phyloP scores from a whole-genome alignment of 768 basidiomycete species.

The Vararia minispora region DNA sequence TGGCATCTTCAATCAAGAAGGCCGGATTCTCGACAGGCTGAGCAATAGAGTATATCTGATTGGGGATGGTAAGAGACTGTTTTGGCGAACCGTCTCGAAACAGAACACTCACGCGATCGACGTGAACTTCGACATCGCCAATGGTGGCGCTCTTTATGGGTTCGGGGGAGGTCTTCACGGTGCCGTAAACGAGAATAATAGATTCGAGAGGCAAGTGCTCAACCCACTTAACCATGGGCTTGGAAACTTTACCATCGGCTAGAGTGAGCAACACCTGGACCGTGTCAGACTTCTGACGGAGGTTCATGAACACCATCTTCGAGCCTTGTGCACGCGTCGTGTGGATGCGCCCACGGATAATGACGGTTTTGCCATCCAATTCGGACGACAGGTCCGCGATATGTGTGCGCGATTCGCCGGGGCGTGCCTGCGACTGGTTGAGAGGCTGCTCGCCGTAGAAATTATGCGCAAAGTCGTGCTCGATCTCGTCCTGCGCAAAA shows the following conservation, averaged over 20 bases:
- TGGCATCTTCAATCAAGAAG: conserved; percentile 89
- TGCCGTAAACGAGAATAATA: conserved; percentile 84
- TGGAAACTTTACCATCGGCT: conserved; percentile 69
- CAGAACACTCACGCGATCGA: conserved; percentile 51
- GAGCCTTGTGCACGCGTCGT: conserved; percentile 86
- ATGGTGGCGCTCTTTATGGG: conserved; percentile 89
- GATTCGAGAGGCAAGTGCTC: conserved; percentile 71
- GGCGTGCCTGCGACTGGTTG: conserved; percentile 82
- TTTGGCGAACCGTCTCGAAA: not conserved
- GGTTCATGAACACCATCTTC: conserved; percentile 90
- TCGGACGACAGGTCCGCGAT: conserved; percentile 52
- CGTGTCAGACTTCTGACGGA: conserved; percentile 79
- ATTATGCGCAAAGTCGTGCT: conserved; percentile 62
- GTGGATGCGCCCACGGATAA: conserved; percentile 85
- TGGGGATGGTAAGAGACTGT: conserved; percentile 4
- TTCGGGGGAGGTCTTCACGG: conserved; percentile 67
- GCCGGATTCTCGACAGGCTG: conserved; percentile 73
- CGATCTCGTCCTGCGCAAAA: conserved; percentile 3
- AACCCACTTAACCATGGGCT: conserved; percentile 96
- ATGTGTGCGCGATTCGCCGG: conserved; percentile 45
- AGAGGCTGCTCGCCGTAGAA: conserved; percentile 85
- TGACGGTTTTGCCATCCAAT: conserved; percentile 61
- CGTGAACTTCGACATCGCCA: conserved; percentile 76
- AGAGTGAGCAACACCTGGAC: conserved; percentile 79
- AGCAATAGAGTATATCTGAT: conserved; percentile 71